Evolutionary conservation across 2,329 filamentous ascomycete species (phyloP).

Genomic region (Alternaria gaisen): DNA sequence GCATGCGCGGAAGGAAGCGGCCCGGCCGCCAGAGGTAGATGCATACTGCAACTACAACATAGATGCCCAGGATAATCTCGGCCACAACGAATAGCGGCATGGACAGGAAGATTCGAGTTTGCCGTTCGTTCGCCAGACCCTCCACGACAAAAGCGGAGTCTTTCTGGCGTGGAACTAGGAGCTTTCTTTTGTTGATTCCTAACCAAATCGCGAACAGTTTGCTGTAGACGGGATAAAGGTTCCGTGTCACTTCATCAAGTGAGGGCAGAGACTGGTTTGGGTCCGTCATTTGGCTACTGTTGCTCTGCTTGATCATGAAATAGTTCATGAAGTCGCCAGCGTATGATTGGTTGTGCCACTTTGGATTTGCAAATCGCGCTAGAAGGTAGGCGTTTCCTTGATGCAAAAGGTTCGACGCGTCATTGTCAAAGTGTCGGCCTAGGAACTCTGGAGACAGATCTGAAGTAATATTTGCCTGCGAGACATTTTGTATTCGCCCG

Average conservation of each 20-base stretch:
- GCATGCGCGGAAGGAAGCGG: slow-evolving; percentile 61
- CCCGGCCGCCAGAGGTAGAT: slow-evolving; percentile 57
- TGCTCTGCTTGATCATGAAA: slow-evolving; percentile 48
- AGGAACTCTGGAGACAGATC: no score
- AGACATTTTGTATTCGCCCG: not conserved
- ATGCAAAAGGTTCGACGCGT: slow-evolving; percentile 29
- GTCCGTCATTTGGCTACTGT: slow-evolving; percentile 48
- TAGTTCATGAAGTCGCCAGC: slow-evolving; percentile 60
- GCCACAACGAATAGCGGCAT: slow-evolving; percentile 57
- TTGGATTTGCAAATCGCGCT: not conserved
- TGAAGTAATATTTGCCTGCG: no score
- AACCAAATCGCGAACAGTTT: slow-evolving; percentile 57
- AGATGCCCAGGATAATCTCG: slow-evolving; percentile 54
- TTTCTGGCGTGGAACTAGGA: slow-evolving; percentile 48
- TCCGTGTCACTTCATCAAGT: slow-evolving; percentile 31
- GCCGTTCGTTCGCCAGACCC: slow-evolving; percentile 15
- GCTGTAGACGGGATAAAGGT: slow-evolving; percentile 43
- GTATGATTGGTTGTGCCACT: slow-evolving; percentile 61
- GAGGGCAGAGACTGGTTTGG: slow-evolving; percentile 47
- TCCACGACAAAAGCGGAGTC: not conserved
- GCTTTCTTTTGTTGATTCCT: slow-evolving; percentile 50
- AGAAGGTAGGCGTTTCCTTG: slow-evolving; percentile 40
- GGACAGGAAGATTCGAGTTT: slow-evolving; percentile 57
- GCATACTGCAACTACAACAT: slow-evolving; percentile 54
- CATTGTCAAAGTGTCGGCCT: slow-evolving; percentile 18